phyloP scores from a whole-genome alignment of 148 eudicot species.

The Rhododendron vialii region DNA sequence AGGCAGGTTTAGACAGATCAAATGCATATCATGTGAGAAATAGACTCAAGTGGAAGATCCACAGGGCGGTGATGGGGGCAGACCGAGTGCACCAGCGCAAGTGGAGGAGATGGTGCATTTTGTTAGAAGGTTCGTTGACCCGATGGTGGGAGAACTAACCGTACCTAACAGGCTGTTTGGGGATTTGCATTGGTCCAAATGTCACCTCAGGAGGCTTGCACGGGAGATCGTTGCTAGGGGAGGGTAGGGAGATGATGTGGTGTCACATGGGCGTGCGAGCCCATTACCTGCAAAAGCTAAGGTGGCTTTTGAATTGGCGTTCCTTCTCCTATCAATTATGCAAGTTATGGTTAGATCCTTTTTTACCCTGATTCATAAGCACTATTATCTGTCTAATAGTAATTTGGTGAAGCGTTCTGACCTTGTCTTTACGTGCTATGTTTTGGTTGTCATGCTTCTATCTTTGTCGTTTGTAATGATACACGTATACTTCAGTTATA shows the following conservation, averaged over 20 bases:
- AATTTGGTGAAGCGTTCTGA: slow-evolving; percentile 1
- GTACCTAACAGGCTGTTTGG: neutral
- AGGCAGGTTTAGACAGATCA: neutral
- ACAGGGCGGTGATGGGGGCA: neutral
- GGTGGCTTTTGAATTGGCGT: neutral
- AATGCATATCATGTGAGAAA: neutral
- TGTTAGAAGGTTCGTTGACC: neutral
- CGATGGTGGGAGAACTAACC: neutral
- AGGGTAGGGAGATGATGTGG: neutral
- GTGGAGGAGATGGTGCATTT: neutral
- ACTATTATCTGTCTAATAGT: neutral
- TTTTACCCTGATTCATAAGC: neutral
- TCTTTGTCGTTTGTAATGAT: neutral
- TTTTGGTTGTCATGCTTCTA: neutral
- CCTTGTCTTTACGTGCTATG: neutral
- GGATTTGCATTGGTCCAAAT: neutral
- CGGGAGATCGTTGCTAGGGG: neutral
- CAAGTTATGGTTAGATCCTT: neutral
- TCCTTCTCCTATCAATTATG: neutral
- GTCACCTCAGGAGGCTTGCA: neutral
- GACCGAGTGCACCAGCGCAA: neutral
- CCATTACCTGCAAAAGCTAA: neutral
- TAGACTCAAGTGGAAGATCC: neutral
- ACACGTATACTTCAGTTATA: neutral
- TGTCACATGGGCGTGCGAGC: neutral